Evolutionary conservation across 1,284 basidiomycete genomes (phyloP), one percentile per base, ranked within the genome.

Genomic region (Wolfiporia cocos): DNA sequence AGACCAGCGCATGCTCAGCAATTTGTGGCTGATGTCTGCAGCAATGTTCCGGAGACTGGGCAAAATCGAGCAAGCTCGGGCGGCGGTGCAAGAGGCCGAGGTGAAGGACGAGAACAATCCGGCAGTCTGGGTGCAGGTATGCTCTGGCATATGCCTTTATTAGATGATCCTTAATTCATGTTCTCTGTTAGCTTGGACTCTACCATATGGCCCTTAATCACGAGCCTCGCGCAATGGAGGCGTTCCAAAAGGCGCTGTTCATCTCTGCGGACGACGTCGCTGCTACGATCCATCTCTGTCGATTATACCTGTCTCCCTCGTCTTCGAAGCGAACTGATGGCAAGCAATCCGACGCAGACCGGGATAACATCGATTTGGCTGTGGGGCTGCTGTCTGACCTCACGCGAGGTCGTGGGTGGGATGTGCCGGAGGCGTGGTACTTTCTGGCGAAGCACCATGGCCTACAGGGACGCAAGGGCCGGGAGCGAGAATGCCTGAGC

Each of bases 41-140:
- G 93, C 96, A 4, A 94, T 90, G 0, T 99, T 97, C 70, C 75
- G 96, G 24, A 70, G 95, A 43, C 71, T 86, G 37, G 88, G 88
- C 9, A 93, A 94, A 66, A 78, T 90, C 42, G 90, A 94, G 46
- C 91, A 98, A 57, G 82, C 89, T 2, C 80, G 84, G 44, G 92
- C 82, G 7, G 87, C 95, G 2, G 92, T 98, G 37, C 90, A 94
- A 58, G 95, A 99, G 65, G 96, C 95, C 0, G 95, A 99, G 61
- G 81, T 86, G 4, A 73, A 83, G 48, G 90, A 95, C 59, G 85
- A 91, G 47, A 76, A 79, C 28, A 91, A 93, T 59, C 81, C 92
- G 1, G 83, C 81, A 24, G 91, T 98, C 11, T 98, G 94, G 93
- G 86, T 95, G 6, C 94, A 95, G 74, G 88, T 90, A 50, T 39